A percentile compares a stretch with the other conserved stretches of the same genome.
Evolutionary conservation across 2,329 filamentous ascomycete genomes (phyloP).

Genomic region (Exophiala sideris): DNA sequence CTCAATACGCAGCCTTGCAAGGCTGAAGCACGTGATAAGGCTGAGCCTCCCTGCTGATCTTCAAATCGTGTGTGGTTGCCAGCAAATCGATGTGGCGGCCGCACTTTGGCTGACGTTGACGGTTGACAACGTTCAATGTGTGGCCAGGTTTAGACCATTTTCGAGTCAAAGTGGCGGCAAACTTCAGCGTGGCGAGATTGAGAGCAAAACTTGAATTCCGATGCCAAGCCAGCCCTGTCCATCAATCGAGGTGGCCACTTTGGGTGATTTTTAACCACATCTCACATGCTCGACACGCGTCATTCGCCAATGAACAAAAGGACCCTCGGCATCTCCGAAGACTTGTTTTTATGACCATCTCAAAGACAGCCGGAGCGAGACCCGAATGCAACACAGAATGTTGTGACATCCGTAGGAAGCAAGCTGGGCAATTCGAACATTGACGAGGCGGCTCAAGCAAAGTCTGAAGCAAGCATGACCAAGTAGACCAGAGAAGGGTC

Average conservation of each 20-base stretch:
- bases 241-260: neutral
- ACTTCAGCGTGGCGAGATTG: slow-evolving; percentile 8
- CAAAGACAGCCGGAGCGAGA: neutral
- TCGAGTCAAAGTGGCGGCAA: slow-evolving; percentile 1
- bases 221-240: neutral
- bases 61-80: too few species aligned
- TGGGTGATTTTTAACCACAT: too few species aligned
- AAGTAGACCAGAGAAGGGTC: neutral
- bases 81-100: too few species aligned
- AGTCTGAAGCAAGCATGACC: neutral
- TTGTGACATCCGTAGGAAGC: neutral
- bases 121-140: neutral
- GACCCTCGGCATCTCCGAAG: slow-evolving; percentile 6
- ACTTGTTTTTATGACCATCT: neutral
- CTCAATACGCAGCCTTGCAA: too few species aligned
- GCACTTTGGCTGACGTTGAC: too few species aligned
- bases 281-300: too few species aligned
- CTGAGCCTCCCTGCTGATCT: too few species aligned
- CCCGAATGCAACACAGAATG: neutral
- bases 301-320: neutral
- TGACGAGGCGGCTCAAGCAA: neutral
- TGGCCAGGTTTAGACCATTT: neutral
- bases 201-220: neutral
- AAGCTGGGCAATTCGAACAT: neutral
- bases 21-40: too few species aligned